Evolutionary conservation across 2,329 filamentous ascomycete genomes (phyloP), one percentile per base, ranked within the genome.

Genomic region (Dendrostoma leiphaemia): DNA sequence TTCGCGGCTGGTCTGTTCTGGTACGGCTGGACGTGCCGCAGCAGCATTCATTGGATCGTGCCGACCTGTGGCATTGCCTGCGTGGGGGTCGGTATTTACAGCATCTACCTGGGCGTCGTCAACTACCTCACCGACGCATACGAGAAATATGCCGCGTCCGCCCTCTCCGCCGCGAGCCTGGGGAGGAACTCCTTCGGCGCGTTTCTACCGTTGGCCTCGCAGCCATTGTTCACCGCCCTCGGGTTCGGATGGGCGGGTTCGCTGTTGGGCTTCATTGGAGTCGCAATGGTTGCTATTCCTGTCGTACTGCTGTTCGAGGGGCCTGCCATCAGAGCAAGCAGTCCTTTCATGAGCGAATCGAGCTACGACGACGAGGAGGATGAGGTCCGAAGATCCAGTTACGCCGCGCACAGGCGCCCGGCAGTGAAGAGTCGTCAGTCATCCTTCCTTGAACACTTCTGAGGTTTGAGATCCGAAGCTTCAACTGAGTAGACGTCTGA

Each of bases 111-210:
- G 1, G 82, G 85, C 1, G 83, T 86, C 0, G 85, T 89, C 71
- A 86, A 88, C 62, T 89, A 88, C 60, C 71, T 88, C 3, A 85
- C 84, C 3, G 85, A 89, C 65, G 82, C 79, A 1, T 89, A 88
- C 63, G 82, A 85, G 63, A 76, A 78, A 1, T 88, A 86, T 62
- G 83, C 85, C 2, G 84, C 81, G 54, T 86, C 82, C 2, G 85
- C 85, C 1, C 71, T 88, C 17, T 85, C 85, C 0, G 85, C 84
- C 2, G 85, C 88, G 67, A 81, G 77, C 40, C 87, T 84, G 65
- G 86, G 83, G 59, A 77, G 86, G 13, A 89, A 89, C 62, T 71
- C 88, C 43, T 71, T 88, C 0, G 85, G 84, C 7, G 67, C 81
- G 0, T 87, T 89, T 59, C 38, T 56, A 24, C 53, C 53, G 8